Evolutionary conservation across 2,329 filamentous ascomycete genomes (phyloP).

Genomic region (Aphanoascus verrucosus): DNA sequence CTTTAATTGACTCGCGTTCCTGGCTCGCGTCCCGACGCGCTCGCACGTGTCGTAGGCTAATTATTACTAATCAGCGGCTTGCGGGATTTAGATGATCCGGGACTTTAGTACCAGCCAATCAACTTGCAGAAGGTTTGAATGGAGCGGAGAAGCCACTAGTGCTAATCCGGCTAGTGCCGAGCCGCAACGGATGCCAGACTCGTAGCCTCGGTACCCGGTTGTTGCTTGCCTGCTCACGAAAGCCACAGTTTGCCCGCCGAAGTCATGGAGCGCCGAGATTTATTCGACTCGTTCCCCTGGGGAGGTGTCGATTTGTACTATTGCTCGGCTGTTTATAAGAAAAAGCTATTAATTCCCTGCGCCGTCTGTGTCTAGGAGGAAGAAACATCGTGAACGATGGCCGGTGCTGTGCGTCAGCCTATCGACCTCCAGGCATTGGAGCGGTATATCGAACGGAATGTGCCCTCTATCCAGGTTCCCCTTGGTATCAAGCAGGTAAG

Average conservation of each 20-base stretch:
- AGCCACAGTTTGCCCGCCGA: background rate
- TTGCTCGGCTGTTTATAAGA: background rate
- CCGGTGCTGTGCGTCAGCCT: constrained; percentile 76
- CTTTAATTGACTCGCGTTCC: background rate
- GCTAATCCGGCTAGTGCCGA: too few relatives aligned
- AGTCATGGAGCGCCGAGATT: background rate
- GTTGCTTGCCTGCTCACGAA: background rate
- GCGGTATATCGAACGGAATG: constrained; percentile 62
- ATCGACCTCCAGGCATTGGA: constrained; percentile 74
- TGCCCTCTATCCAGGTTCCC: constrained; percentile 74
- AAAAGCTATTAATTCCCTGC: background rate
- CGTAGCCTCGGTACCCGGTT: constrained; percentile 8
- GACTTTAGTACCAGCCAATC: background rate
- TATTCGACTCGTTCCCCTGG: background rate
- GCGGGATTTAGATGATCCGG: background rate
- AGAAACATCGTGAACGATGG: constrained; percentile 47
- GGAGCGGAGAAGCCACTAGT: background rate
- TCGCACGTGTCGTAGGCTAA: constrained; percentile 1
- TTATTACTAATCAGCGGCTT: background rate
- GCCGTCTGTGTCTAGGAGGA: background rate
- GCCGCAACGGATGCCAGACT: too few relatives aligned
- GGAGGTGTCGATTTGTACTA: background rate
- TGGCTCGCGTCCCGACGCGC: background rate
- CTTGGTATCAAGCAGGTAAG: constrained; percentile 79
- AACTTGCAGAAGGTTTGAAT: background rate